Evolutionary conservation across 352 stramenopile species (phyloP), one percentile per base, ranked within the genome.

Genomic region (Blastocystis sp.): DNA sequence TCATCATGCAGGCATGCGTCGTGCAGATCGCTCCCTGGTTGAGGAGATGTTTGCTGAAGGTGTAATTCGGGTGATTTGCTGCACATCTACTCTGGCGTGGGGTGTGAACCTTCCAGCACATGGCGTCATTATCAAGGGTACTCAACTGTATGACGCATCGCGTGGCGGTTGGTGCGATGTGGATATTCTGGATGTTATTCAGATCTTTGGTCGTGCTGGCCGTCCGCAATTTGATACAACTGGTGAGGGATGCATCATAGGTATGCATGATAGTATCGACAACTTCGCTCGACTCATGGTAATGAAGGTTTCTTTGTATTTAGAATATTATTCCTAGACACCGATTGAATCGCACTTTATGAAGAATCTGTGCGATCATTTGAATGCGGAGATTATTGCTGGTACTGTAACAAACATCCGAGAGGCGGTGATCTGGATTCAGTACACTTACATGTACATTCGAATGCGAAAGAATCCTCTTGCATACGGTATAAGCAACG

Each of bases 41-140:
- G 98, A 99, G 89, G 93, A 98, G 85, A 95, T 99, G 70, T 99
- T 99, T 91, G 94, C 96, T 76, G 93, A 96, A 75, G 97, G 97
- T 6, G 96, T 96, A 34, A 97, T 99, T 64, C 96, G 96, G 70
- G 96, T 98, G 16, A 90, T 99, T 0, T 98, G 96, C 79, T 99
- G 96, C 93, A 99, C 98, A 0, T 96, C 98, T 8, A 99, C 98
- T 5, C 93, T 99, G 26, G 98, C 98, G 3, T 99, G 97, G 98
- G 98, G 98, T 65, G 95, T 99, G 26, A 99, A 99, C 90, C 92
- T 99, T 20, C 97, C 97, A 3, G 98, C 96, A 0, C 97, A 99
- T 91, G 98, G 95, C 9, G 98, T 99, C 24, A 93, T 99, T 53
- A 98, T 99, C 90, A 99, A 99, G 91, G 98, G 98, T 8, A 99